Base-by-base conservation (phyloP, 345 rosid genomes). In the Eutrema heterophyllum region DNA sequence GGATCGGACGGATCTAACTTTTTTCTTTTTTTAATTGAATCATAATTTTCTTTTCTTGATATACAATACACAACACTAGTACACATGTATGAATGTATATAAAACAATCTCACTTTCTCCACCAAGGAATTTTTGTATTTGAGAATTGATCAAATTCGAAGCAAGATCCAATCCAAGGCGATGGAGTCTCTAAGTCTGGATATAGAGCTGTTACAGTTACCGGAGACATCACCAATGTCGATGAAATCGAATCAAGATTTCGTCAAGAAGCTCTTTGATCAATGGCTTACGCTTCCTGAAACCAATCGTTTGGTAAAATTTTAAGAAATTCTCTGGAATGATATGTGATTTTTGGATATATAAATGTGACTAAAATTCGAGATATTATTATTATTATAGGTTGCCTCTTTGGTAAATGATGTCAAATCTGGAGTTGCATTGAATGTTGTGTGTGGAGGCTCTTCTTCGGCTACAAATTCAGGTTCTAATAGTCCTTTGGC, bases 271-370 rank as follows among this genome's bases (percentile, higher is more conserved):
- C 91, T 95, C 49, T 95, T 90, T 71, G 92, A 90, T 74, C 96
- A 90, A 85, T 92, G 99, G 99, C 94, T 95, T 62, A 70, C 94
- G 8, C 92, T 95, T 51, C 90, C 98, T 26, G 98, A 95, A 24
- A 81, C 93, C 66, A 80, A 83, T 71, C 90, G 90, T 50, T 82
- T 92, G 94, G 99, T 95, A 83, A 58, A 51, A 21, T 30, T 11
- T 36, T 41, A 45, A 0, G 4, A 5, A 9, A 29, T 18, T 41
- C 6, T 56, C 53, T 67, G 30, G 11, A 9, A 68, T 39, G 18
- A 39, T 35, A 14, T 66, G 18, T 39, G 27, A 32, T 26, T 32
- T 14, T 6, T 46, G 16, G 50, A 65, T n/a, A 48, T 38, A 68
- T 62, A 29, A 29, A 41, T 32, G 10, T 6, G 9, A 29, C 7